phyloP scores from a whole-genome alignment of 306 rosid genomes.

The Malus sylvestris region DNA sequence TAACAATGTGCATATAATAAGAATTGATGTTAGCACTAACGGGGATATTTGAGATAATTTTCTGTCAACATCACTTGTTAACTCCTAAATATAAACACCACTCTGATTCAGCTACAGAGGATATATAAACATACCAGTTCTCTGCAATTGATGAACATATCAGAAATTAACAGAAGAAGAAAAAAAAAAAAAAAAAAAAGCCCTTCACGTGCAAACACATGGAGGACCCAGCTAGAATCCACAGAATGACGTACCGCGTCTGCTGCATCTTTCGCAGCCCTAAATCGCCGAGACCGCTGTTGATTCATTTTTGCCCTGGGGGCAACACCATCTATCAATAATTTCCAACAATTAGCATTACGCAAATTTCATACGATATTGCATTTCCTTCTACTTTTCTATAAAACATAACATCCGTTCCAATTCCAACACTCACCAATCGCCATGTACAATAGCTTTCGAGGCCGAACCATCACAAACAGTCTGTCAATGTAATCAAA shows the following conservation, averaged over 20 bases:
- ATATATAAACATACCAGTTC: background rate
- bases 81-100: background rate
- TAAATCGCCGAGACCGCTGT: conserved; percentile 88
- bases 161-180: background rate
- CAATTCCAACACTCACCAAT: conserved; percentile 54
- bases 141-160: background rate
- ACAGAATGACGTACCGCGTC: conserved; percentile 67
- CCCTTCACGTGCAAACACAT: conserved; percentile 19
- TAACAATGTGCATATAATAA: background rate
- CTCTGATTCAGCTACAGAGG: background rate
- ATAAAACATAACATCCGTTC: background rate
- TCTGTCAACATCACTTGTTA: background rate
- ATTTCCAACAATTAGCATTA: conserved; percentile 13
- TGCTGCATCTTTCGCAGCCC: conserved; percentile 91
- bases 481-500: conserved; percentile 91
- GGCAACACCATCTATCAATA: conserved; percentile 86
- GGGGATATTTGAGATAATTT: background rate
- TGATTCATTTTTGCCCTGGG: conserved; percentile 99
- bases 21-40: background rate
- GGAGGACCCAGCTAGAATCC: conserved; percentile 22
- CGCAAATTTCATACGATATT: background rate
- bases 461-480: conserved; percentile 87
- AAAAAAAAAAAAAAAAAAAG: background rate
- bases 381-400: background rate
- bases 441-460: conserved; percentile 92